These are phyloP conservation scores for Akanthomyces muscarius DNA, from an alignment of 2,329 filamentous ascomycete species.

Conservation along the genomic window DNA sequence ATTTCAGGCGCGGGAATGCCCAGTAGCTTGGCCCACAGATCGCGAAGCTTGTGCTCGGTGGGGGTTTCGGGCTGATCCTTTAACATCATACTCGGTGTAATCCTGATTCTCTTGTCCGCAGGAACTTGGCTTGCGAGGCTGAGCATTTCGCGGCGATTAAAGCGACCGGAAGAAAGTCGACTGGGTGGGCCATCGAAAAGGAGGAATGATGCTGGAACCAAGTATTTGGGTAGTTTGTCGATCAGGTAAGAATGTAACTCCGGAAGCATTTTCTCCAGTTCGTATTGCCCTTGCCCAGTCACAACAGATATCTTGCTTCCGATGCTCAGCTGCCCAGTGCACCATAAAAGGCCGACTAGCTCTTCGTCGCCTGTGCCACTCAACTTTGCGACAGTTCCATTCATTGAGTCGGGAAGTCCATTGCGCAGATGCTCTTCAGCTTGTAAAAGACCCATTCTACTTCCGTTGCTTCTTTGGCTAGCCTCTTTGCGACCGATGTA, in stretches of 20 bases:
- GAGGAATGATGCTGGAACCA: background rate
- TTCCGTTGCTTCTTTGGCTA: background rate
- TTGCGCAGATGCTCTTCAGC: background rate
- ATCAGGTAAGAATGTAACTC: background rate
- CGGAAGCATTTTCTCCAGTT: background rate
- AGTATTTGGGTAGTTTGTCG: background rate
- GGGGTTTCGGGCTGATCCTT: background rate
- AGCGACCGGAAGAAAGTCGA: background rate
- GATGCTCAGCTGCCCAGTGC: background rate
- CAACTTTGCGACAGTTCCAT: background rate
- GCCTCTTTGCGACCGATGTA: background rate
- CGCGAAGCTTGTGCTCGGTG: constrained; percentile 18
- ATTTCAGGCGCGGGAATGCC: constrained; percentile 4
- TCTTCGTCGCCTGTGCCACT: background rate
- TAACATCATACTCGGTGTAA: background rate
- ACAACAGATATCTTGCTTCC: background rate
- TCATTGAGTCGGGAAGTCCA: background rate
- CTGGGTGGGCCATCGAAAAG: background rate
- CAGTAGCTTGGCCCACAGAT: constrained; percentile 19
- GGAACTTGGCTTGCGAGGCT: background rate
- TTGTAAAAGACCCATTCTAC: background rate
- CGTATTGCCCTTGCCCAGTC: background rate
- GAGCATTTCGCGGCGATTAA: background rate
- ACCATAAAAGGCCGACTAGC: background rate
- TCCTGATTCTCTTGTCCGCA: background rate